Conservation (phyloP, 2,329 filamentous ascomycete genomes). For the Alternaria triticina region DNA sequence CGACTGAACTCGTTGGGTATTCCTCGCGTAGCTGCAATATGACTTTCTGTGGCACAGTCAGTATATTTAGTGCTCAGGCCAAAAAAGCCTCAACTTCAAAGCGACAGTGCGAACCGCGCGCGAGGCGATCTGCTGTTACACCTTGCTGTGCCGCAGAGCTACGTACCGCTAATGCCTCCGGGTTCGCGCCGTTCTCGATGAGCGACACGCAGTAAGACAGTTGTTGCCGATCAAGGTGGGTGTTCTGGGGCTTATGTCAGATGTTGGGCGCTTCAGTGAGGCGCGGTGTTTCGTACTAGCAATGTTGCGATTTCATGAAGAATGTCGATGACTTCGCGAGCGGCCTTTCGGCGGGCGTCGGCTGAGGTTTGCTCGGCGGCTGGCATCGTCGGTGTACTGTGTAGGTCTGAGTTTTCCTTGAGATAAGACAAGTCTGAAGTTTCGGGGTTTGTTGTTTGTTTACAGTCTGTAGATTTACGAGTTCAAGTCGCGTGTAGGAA, state of each 20-base stretch:
- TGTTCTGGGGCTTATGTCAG: constrained; percentile 70
- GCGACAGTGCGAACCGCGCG: constrained; percentile 14
- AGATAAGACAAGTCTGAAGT: neutral
- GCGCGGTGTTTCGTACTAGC: constrained; percentile 64
- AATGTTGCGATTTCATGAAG: constrained; percentile 87
- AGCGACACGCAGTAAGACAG: constrained; percentile 94
- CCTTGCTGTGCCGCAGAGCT: constrained; percentile 12
- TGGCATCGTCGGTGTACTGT: constrained; percentile 18
- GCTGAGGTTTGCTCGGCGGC: constrained; percentile 33
- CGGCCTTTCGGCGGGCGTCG: constrained; percentile 70
- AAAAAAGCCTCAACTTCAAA: neutral
- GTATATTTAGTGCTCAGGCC: constrained; percentile 8
- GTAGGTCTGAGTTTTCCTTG: neutral
- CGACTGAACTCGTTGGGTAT: constrained; percentile 42
- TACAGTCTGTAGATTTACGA: neutral
- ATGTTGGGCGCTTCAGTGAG: neutral
- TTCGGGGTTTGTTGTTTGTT: constrained; percentile 4
- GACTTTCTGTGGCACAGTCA: constrained; percentile 48
- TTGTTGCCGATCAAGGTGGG: constrained; percentile 86
- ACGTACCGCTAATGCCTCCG: constrained; percentile 89
- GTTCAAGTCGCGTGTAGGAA: neutral
- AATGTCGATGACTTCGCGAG: constrained; percentile 80
- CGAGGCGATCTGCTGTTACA: constrained; percentile 12
- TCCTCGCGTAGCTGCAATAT: constrained; percentile 55
- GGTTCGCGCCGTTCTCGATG: constrained; percentile 96